Base-by-base conservation (phyloP, 805 yeast genomes). In the Zygotorulaspora sp. region DNA sequence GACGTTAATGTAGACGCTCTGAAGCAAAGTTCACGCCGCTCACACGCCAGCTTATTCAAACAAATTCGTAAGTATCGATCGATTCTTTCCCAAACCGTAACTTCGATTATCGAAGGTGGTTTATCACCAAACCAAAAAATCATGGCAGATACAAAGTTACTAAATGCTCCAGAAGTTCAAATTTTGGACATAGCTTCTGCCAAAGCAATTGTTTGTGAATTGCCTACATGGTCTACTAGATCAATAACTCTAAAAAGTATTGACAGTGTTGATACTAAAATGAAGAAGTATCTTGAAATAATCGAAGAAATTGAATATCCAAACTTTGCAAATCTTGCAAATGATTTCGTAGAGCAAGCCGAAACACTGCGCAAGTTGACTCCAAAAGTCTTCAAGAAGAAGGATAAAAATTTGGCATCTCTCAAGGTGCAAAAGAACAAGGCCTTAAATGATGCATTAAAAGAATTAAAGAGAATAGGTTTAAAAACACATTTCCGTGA, bases 1-100 rank as follows among this genome's bases (percentile, higher is more conserved):
- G 99, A 92, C 64, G 89, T 88, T 9, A 94, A 92, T 53, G 77
- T 88, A 30, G 94, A 84, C 55, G 96, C 98, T 0, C 70, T 92
- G 52, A 88, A 86, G 50, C 97, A 89, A 62, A 86, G 96, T 62
- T 92, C 98, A 5, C 78, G 87, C 47, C 76, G 83, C 32, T 88
- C 97, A 1, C 98, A 94, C 55, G 77, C 78, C 47, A 77, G 72
- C 50, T 76, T 92, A 36, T 90, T 81, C 74, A 92, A 88, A 61
- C 58, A 84, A 35, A 83, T 90, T 8, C 73, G 88, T 41, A 87
- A 87, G 58, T 92, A 85, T 57, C 75, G 97, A 36, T 71, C 72
- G 2, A 52, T 81, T 21, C 60, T 89, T 8, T 58, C 70, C 5
- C 70, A 70, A 16, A 68, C 74, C 1, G 77, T 83, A 0, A 61